Percentiles rank a stretch among this genome's conserved stretches.
Evolutionary conservation across 1,284 basidiomycete species (phyloP).

Genomic region (Rhodotorula sp.): DNA sequence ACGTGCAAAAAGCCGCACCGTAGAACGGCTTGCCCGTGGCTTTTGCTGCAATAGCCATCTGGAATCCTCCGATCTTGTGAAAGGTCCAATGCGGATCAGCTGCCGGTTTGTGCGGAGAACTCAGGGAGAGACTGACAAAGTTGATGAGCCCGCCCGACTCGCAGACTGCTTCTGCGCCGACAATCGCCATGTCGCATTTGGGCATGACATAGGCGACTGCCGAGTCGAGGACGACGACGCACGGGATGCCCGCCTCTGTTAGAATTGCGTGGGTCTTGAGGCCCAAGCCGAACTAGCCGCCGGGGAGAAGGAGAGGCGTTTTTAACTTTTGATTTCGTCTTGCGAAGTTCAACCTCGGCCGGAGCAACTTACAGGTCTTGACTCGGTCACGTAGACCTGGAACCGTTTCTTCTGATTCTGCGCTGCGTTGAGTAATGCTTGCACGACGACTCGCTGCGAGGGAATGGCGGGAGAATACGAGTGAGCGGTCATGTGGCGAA

Average conservation of each 20-base stretch:
- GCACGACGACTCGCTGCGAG: slow-evolving; percentile 91
- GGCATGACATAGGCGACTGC: slow-evolving; percentile 97
- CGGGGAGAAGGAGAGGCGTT: slow-evolving; percentile 45
- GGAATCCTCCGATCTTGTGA: slow-evolving; percentile 72
- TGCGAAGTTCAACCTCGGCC: background rate
- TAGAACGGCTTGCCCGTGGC: slow-evolving; percentile 94
- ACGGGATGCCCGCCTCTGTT: slow-evolving; percentile 82
- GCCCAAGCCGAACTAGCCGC: slow-evolving; percentile 54
- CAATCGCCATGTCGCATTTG: slow-evolving; percentile 81
- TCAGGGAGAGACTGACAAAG: slow-evolving; percentile 51
- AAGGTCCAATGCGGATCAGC: background rate
- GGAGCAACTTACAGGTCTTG: slow-evolving; percentile 67
- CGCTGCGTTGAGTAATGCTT: slow-evolving; percentile 77
- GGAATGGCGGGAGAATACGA: slow-evolving; percentile 50
- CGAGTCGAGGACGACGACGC: slow-evolving; percentile 90
- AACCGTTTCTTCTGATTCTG: slow-evolving; percentile 83
- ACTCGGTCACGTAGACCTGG: slow-evolving; percentile 96
- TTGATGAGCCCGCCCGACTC: slow-evolving; percentile 68
- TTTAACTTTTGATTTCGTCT: background rate
- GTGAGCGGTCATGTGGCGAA: too few relatives aligned
- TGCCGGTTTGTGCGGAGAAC: too few relatives aligned
- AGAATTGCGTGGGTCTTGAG: slow-evolving; percentile 83
- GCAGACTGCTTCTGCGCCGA: slow-evolving; percentile 89
- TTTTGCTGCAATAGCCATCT: slow-evolving; percentile 94
- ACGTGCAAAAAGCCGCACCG: slow-evolving; percentile 55